Percentiles rank a stretch among this genome's conserved stretches.
These are phyloP conservation scores for Fagus sylvatica DNA, from an alignment of 306 rosid genomes.

Conservation along the genomic window DNA sequence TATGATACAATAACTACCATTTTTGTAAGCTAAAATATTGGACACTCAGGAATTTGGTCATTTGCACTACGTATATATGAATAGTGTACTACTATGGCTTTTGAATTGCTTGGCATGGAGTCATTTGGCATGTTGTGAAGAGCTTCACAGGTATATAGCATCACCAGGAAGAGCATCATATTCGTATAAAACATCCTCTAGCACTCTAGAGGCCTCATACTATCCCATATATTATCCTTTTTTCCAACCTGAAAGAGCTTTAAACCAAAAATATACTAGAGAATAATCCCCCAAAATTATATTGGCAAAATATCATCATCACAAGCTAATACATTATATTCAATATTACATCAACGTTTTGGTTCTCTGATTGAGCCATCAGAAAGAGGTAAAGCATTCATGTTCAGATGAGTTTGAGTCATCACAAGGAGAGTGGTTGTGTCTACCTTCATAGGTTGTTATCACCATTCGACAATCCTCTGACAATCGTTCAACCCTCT, in stretches of 20 bases:
- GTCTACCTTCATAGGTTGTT: conserved; percentile 98
- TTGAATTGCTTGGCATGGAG: no score
- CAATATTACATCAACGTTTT: neutral
- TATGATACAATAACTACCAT: no score
- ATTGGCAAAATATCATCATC: neutral
- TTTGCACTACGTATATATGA: no score
- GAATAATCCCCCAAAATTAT: neutral
- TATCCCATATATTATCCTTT: neutral
- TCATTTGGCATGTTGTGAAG: no score
- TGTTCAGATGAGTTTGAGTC: conserved; percentile 88
- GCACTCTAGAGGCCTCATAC: neutral
- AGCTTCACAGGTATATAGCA: no score
- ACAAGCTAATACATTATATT: neutral
- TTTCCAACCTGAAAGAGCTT: neutral
- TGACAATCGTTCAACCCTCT: conserved; percentile 89
- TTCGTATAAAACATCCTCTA: no score
- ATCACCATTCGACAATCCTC: conserved; percentile 99
- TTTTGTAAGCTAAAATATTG: no score
- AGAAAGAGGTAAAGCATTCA: conserved; percentile 84
- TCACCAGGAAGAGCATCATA: no score
- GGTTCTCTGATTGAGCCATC: neutral
- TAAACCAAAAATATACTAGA: neutral
- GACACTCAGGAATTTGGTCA: no score
- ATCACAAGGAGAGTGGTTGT: conserved; percentile 91
- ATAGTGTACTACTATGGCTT: no score